phyloP scores from a whole-genome alignment of 139 green algal genomes.

The Trebouxia sp. region DNA sequence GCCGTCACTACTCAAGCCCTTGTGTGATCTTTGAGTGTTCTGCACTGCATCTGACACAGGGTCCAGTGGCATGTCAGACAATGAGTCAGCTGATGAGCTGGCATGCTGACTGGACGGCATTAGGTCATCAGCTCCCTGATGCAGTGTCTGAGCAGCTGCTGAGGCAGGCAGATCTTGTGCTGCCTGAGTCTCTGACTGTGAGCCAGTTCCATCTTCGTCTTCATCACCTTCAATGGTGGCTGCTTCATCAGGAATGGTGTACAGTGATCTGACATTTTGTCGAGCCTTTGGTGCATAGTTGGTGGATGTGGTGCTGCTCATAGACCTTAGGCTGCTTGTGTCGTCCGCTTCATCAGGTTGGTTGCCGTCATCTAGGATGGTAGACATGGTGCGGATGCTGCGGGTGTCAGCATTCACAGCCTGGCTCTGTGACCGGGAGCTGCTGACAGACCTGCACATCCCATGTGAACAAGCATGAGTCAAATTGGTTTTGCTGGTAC shows the following conservation, averaged over 20 bases:
- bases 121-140: slow-evolving; percentile 14
- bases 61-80: neutral
- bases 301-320: slow-evolving; percentile 21
- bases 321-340: slow-evolving; percentile 13
- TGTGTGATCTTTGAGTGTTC: neutral
- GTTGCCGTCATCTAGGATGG: slow-evolving; percentile 16
- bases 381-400: slow-evolving; percentile 2
- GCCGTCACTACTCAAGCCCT: neutral
- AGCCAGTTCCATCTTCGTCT: neutral
- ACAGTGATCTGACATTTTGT: neutral
- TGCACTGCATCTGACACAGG: neutral
- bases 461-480: neutral
- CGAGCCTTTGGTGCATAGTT: slow-evolving; percentile 8
- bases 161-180: slow-evolving; percentile 7
- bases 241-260: slow-evolving; percentile 2
- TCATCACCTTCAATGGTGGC: neutral
- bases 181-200: slow-evolving; percentile 8
- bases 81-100: slow-evolving; percentile 11
- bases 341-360: slow-evolving; percentile 21
- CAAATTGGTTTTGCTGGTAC: neutral
- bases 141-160: neutral
- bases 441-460: slow-evolving; percentile 25
- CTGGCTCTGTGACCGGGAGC: neutral
- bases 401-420: neutral
- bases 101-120: slow-evolving; percentile 7